These are phyloP conservation scores for Simplicillium sp. DNA, from an alignment of 2,329 filamentous ascomycete species.

Conservation along the genomic window DNA sequence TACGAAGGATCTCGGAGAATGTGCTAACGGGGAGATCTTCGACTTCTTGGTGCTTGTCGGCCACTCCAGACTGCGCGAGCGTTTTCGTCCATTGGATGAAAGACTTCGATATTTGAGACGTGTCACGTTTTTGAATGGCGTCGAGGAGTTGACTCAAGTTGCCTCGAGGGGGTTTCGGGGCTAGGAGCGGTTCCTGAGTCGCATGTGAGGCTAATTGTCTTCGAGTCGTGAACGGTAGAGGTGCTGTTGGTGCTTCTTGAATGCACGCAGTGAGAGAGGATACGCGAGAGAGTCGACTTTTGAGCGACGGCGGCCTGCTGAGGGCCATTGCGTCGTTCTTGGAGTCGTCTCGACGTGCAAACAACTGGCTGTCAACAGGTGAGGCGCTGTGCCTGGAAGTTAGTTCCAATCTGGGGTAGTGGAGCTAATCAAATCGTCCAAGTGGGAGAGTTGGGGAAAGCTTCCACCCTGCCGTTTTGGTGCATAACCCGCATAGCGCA, in stretches of 20 bases:
- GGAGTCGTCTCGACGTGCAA: too few species aligned
- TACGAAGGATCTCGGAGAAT: constrained; percentile 55
- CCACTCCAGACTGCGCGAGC: constrained; percentile 9
- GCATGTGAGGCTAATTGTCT: too few species aligned
- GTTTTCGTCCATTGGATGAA: constrained; percentile 18
- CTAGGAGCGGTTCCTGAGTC: too few species aligned
- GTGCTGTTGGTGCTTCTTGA: neutral
- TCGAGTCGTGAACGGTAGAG: neutral
- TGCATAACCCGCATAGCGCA: constrained; percentile 4
- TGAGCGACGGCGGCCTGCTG: too few species aligned
- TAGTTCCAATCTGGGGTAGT: constrained; percentile 1
- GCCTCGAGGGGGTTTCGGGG: too few species aligned
- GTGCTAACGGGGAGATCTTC: constrained; percentile 37
- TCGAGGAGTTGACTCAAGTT: constrained; percentile 17
- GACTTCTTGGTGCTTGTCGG: constrained; percentile 16
- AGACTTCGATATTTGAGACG: constrained; percentile 11
- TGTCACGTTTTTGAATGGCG: constrained; percentile 20
- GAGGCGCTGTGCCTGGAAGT: neutral
- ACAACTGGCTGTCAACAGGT: too few species aligned
- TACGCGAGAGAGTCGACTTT: too few species aligned
- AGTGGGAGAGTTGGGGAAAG: constrained; percentile 5
- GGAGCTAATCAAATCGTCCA: constrained; percentile 2
- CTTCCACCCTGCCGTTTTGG: neutral
- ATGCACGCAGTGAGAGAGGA: neutral
- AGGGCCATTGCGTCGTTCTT: too few species aligned